A percentile compares a stretch with the other conserved stretches of the same genome.
Evolutionary conservation across 2,329 filamentous ascomycete genomes (phyloP).

Genomic region (Didymellaceae sp.): DNA sequence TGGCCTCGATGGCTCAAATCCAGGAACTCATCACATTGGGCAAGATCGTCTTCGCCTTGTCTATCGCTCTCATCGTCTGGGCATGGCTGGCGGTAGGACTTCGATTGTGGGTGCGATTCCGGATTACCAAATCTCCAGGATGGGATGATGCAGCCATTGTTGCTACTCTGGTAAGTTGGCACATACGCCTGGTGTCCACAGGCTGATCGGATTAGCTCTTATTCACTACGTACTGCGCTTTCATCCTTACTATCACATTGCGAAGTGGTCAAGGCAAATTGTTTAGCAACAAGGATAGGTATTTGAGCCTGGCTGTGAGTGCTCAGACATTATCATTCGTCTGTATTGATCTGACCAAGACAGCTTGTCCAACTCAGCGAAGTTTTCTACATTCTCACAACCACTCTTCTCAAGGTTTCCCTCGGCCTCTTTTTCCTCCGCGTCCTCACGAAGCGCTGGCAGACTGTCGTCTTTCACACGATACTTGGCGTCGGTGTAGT

Average conservation of each 20-base stretch:
- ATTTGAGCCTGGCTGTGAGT: constrained; percentile 31
- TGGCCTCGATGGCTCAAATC: constrained; percentile 11
- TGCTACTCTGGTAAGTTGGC: constrained; percentile 31
- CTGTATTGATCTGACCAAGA: constrained; percentile 6
- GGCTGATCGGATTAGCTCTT: constrained; percentile 5
- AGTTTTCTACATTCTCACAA: constrained; percentile 60
- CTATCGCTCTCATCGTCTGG: constrained; percentile 37
- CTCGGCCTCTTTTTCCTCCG: constrained; percentile 47
- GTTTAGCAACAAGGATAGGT: constrained; percentile 22
- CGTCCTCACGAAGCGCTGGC: constrained; percentile 42
- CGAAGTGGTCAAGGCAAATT: constrained; percentile 16
- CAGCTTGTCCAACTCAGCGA: constrained; percentile 50
- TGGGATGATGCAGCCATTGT: constrained; percentile 46
- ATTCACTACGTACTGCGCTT: constrained; percentile 18
- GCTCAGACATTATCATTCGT: too few species aligned
- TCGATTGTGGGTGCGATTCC: constrained; percentile 42
- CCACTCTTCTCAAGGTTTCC: constrained; percentile 55
- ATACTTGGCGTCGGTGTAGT: constrained; percentile 32
- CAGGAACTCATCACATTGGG: constrained; percentile 31
- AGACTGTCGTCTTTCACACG: constrained; percentile 32
- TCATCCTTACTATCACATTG: constrained; percentile 28
- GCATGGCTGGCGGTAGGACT: constrained; percentile 39
- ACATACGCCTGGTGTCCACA: neutral
- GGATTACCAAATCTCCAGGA: constrained; percentile 43
- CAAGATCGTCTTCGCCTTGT: constrained; percentile 24